Evolutionary conservation across 2,329 filamentous ascomycete genomes (phyloP), one percentile per base, ranked within the genome.

Genomic region (Diaporthe citrichinensis): DNA sequence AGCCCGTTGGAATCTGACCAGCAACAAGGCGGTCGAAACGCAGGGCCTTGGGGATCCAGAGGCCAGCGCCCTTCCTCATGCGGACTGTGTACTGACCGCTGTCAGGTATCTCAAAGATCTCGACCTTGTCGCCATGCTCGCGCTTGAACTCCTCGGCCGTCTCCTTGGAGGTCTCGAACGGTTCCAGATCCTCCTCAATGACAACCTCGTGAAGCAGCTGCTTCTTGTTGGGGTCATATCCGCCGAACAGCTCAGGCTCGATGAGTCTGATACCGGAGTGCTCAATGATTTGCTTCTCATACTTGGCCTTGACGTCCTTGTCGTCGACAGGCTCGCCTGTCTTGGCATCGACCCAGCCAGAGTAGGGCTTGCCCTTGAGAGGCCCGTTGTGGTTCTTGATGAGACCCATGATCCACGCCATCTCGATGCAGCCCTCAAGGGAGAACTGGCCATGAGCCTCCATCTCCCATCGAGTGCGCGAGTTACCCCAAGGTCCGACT

Each of bases 361-460:
- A 95, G 87, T 99, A 98, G 78, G 94, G 94, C 87, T 98, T 94
- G 84, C 97, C 97, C 88, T 99, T 99, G 84, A 99, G 92, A 44
- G 93, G 93, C 25, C 97, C 97, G 80, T 98, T 98, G 88, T 98
- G 95, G 85, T 99, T 98, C 90, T 96, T 98, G 88, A 99, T 98
- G 76, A 98, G 92, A 82, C 97, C 97, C 96, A 98, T 99, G 85
- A 99, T 95, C 97, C 97, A 99, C 44, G 97, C 96, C 97, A 99
- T 99, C 86, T 99, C 97, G 76, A 99, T 94, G 81, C 97, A 98
- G 41, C 97, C 97, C 85, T 99, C 97, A 20, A 99, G 91, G 12
- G 97, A 98, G 88, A 99, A 99, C 82, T 98, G 91, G 83, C 97
- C 97, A 79, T 96, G 93, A 1, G 97, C 96, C 85, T 99, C 97